Evolutionary conservation across 2,329 filamentous ascomycete genomes (phyloP), one percentile per base, ranked within the genome.

Genomic region (Penicillium digitatum): DNA sequence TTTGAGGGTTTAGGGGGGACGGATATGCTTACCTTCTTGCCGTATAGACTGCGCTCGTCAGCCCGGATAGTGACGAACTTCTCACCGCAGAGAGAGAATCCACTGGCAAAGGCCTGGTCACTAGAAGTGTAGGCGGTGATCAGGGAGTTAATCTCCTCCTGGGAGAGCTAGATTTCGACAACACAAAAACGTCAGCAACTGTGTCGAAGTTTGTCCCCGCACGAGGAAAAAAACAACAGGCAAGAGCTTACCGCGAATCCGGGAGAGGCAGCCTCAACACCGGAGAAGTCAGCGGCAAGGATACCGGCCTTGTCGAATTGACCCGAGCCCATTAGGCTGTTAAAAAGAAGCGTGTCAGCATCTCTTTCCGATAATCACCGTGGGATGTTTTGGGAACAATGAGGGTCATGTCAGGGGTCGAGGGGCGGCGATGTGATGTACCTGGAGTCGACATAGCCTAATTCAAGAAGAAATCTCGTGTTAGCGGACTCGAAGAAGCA

Each of bases 281-380:
- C 90, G 76, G 89, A 88, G 67, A 90, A 89, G 65, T 88, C 88
- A 62, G 77, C 78, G 76, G 88, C 91, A 80, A 94, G 85, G 74
- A 96, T 91, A 71, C 89, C 88, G 68, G 83, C 91, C 79, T 90
- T 87, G 79, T 94, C 87, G 70, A 95, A 77, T 73, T 92, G 87
- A 69, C 86, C 86, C 67, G 82, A 86, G 78, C 82, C 87, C 70
- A 95, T 83, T 68, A 96, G 85, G 83, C 90, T 95, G 71, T 65
- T 37, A 53, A 29, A 60, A 57, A 48, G 40, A 47, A 20, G 26
- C 40, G 35, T 29, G 44, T 64, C 50, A 64, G 60, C 32, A 52
- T 52, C 46, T 10, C 18, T 11, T 26, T 27, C 16, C 11, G 24
- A 22, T 27, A 32, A 2, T 26, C 20, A 44, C 14, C 16, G 42